Conservation (phyloP, 1,139 yeast species). For the Pichia sp. region DNA sequence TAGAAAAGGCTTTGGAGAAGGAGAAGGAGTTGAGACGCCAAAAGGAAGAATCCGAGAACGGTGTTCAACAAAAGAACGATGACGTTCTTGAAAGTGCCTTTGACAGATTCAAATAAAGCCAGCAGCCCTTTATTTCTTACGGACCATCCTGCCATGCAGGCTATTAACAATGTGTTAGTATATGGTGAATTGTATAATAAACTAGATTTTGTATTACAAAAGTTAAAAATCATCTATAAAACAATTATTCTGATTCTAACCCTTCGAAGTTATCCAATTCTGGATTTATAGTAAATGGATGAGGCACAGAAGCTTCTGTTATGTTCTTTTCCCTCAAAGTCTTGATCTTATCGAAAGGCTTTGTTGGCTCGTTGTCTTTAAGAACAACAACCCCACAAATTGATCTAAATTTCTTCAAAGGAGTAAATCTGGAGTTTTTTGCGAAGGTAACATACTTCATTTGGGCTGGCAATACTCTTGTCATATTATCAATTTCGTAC, state of each 20-base stretch:
- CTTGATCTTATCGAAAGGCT: slow-evolving; percentile 63
- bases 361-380: slow-evolving; percentile 64
- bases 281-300: slow-evolving; percentile 68
- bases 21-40: slow-evolving; percentile 73
- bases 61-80: slow-evolving; percentile 34
- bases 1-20: slow-evolving; percentile 68
- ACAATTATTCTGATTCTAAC: slow-evolving; percentile 12
- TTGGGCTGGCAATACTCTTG: slow-evolving; percentile 91
- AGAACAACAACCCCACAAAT: slow-evolving; percentile 79
- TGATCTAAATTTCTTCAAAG: slow-evolving; percentile 77
- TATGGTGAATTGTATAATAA: not conserved
- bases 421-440: slow-evolving; percentile 72
- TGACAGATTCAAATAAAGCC: slow-evolving; percentile 45
- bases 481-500: slow-evolving; percentile 68
- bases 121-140: too few relatives aligned
- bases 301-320: slow-evolving; percentile 88
- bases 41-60: slow-evolving; percentile 39
- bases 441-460: slow-evolving; percentile 74
- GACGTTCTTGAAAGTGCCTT: slow-evolving; percentile 49
- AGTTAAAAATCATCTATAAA: slow-evolving; percentile 4
- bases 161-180: not conserved
- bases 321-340: slow-evolving; percentile 80
- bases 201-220: not conserved
- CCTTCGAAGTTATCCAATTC: slow-evolving; percentile 28
- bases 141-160: too few relatives aligned